Evolutionary conservation across 2,329 filamentous ascomycete species (phyloP), one percentile per base, ranked within the genome.

Genomic region (Remersonia thermophila): DNA sequence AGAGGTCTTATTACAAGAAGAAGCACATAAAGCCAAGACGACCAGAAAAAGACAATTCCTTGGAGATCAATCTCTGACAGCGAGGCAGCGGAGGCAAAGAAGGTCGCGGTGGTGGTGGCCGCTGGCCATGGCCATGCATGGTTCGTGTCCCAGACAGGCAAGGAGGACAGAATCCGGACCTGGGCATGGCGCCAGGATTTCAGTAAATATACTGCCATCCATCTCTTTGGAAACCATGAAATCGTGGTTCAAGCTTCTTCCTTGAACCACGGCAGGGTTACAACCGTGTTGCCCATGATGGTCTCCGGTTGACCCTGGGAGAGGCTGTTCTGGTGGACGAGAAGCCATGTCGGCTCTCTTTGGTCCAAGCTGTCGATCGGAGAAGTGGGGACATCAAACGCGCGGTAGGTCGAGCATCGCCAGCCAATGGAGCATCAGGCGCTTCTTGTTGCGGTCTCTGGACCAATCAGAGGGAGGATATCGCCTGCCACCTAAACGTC

Each of bases 321-420:
- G 20, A 23, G 5, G 9, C 9, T 5, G 20, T 23, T 23, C 20
- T n/a, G 41, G 37, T 46, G 42, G 44, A 28, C 33, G 37, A 43
- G 39, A 44, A 33, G 35, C 33, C 37, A 23, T 28, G 34, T 38
- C 20, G 12, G 29, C 42, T 45, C 42, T 41, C 42, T 42, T 41
- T 32, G 30, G 29, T 25, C 23, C 38, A 46, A 36, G 27, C 43
- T 38, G 41, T n/a, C 36, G 27, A 27, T 42, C 34, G 39, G 38
- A 37, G 37, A 40, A 36, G 35, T 33, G 30, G 30, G 17, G 13
- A 29, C 17, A 30, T 32, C 40, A 47, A 42, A 41, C 47, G 47
- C 47, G 45, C 44, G 45, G 39, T 41, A 44, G 44, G 44, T 31
- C 42, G 32, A 39, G 31, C 26, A 32, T 30, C 38, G 40, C 34